Base-by-base conservation (phyloP, 2,329 filamentous ascomycete species). In the Fusarium chuoi region DNA sequence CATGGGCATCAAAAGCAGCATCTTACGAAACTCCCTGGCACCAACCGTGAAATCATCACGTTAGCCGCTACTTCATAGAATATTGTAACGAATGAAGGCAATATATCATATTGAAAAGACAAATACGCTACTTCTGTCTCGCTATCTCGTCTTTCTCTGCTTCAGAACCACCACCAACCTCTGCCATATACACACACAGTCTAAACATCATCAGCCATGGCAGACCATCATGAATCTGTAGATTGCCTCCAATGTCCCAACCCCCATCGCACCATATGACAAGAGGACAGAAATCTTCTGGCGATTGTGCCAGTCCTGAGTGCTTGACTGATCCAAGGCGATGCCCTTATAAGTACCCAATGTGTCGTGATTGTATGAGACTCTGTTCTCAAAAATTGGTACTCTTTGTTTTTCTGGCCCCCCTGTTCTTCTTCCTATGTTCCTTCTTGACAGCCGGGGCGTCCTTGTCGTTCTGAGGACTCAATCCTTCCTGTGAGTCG, bases 71-170 rank as follows among this genome's bases (percentile, higher is more conserved):
- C 36, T 52, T 38, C 61, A 62, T 54, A 67, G 42, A 62, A 39
- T 66, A 71, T 59, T 65, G 62, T 62, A 39, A 64, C 61, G 51
- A 75, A 66, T 71, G 45, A 77, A 78, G 72, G 62, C 72, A 77
- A 74, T 75, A 70, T 70, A 66, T 67, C 68, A 69, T 71, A 62
- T 74, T 74, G 49, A 73, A 75, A 71, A 73, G 67, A 42, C 39
- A 75, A 65, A 62, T 64, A 28, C 39, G 39, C 33, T 65, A 68
- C 64, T 64, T 67, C 61, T 60, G 42, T 73, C 70, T 77, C 71
- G 59, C 70, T 73, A 64, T 66, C 57, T 59, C 58, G 33, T 73
- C 63, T 70, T 56, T 61, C 58, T 68, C 56, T 44, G 45, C 42
- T 36, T 26, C 58, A 54, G 51, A 45, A 59, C 55, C 41, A 46